Conservation (phyloP, 2,329 filamentous ascomycete genomes). For the Fusarium pseudoanthophilum region DNA sequence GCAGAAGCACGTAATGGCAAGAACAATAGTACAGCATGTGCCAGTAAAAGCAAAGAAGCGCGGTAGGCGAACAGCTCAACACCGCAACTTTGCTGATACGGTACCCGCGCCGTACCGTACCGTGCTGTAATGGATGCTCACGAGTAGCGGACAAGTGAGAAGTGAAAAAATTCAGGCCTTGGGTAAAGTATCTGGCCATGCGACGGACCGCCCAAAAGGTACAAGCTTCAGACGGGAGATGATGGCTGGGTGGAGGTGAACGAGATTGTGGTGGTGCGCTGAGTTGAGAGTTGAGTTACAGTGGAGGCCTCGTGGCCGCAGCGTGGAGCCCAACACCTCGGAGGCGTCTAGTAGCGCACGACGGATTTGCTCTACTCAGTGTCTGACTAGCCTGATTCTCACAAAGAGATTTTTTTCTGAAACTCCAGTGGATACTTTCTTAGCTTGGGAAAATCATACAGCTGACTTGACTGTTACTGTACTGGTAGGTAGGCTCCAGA, state of each 20-base stretch:
- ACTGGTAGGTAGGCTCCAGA: background rate
- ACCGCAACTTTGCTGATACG: conserved; percentile 37
- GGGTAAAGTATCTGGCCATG: conserved; percentile 17
- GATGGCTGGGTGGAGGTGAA: conserved; percentile 25
- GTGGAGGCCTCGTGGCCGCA: conserved; percentile 38
- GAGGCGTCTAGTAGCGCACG: conserved; percentile 41
- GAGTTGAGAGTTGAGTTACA: conserved; percentile 23
- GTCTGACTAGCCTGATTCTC: conserved; percentile 28
- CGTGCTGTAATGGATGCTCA: conserved; percentile 11
- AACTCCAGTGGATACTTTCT: conserved; percentile 39
- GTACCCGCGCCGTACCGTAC: background rate
- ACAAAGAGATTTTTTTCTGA: conserved; percentile 32
- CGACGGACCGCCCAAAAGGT: conserved; percentile 19
- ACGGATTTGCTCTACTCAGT: conserved; percentile 20
- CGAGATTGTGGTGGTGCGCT: conserved; percentile 33
- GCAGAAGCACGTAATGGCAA: background rate
- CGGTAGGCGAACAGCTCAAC: conserved; percentile 42
- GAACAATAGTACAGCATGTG: background rate
- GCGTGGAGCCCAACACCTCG: conserved; percentile 38
- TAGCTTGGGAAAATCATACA: background rate
- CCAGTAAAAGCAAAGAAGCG: conserved; percentile 36
- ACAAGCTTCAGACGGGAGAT: conserved; percentile 26
- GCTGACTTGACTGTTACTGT: background rate
- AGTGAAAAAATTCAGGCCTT: background rate
- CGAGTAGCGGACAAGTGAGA: conserved; percentile 27